Base-by-base conservation (phyloP, 768 basidiomycete species). In the Imleria badia region DNA sequence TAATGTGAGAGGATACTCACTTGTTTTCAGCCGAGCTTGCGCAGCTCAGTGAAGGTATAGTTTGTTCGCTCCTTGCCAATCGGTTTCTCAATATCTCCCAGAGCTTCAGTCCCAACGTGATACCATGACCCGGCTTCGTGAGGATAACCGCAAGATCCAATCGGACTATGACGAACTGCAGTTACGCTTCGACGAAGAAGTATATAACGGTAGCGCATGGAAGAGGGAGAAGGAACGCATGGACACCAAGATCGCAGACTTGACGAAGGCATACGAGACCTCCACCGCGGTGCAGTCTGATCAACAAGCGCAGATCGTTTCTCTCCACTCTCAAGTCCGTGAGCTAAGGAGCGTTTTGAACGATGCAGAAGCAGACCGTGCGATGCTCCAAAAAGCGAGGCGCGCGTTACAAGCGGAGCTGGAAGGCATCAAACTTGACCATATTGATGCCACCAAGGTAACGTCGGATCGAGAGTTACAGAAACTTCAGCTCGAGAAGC, bases 151-250 rank as follows among this genome's bases (percentile, higher is more conserved):
- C 55, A 89, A 87, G 65, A 76, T 85, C 45, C 84, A 87, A 14
- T 86, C 87, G 0, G 85, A 92, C 55, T 82, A 85, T 47, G 89
- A 91, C 52, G 82, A 87, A 35, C 77, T 93, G 5, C 87, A 89
- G 60, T 71, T 88, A 33, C 81, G 82, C 36, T 85, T 83, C 59
- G 87, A 91, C 55, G 87, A 90, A 56, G 90, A 91, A 63, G 78
- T 87, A 9, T 88, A 86, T 69, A 87, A 81, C 52, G 85, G 87
- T 44, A 81, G 84, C 14, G 82, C 86, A 5, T 93, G 91, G 92
- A 87, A 87, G 74, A 88, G 89, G 65, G 91, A 94, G 74, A 91
- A 85, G 69, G 91, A 93, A 54, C 86, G 89, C 12, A 75, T 93
- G 73, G 90, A 94, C 56, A 87, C 82, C 48, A 92, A 90, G 79